These are phyloP conservation scores for Barnettozyma wickerhamii DNA, from an alignment of 805 yeast species.

Conservation along the genomic window DNA sequence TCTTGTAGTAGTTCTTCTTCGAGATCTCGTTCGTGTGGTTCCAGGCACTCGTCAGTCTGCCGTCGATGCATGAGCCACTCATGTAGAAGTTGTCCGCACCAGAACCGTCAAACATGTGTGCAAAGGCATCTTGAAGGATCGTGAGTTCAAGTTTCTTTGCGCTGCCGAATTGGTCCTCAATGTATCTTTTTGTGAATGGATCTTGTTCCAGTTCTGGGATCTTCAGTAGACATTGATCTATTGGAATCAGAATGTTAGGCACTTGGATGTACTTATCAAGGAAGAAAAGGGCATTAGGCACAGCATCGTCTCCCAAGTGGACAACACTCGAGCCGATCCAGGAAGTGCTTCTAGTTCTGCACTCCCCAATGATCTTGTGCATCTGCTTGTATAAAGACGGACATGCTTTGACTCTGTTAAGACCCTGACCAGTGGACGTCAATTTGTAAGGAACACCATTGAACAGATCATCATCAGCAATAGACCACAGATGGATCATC, in stretches of 20 bases:
- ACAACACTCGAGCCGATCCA: slow-evolving; percentile 84
- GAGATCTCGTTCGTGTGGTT: slow-evolving; percentile 72
- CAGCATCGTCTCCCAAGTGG: slow-evolving; percentile 79
- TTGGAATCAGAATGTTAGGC: slow-evolving; percentile 71
- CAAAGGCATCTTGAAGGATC: slow-evolving; percentile 37
- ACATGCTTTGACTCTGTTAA: slow-evolving; percentile 71
- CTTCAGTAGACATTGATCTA: slow-evolving; percentile 52
- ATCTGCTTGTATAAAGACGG: slow-evolving; percentile 66
- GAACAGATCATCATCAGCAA: slow-evolving; percentile 70
- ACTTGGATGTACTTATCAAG: slow-evolving; percentile 78
- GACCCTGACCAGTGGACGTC: slow-evolving; percentile 76
- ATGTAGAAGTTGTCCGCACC: slow-evolving; percentile 82
- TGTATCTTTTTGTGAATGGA: slow-evolving; percentile 43
- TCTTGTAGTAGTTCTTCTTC: slow-evolving; percentile 57
- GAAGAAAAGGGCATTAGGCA: slow-evolving; percentile 77
- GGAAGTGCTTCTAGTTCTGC: slow-evolving; percentile 54
- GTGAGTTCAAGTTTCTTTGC: slow-evolving; percentile 47
- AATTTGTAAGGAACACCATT: slow-evolving; percentile 51
- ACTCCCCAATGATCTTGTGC: slow-evolving; percentile 64
- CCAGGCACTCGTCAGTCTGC: slow-evolving; percentile 78
- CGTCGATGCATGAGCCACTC: slow-evolving; percentile 84
- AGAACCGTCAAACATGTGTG: slow-evolving; percentile 63
- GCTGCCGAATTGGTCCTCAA: slow-evolving; percentile 53
- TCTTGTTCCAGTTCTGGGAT: slow-evolving; percentile 53
- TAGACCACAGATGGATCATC: slow-evolving; percentile 71